Evolutionary conservation across 148 eudicot genomes (phyloP), one percentile per base, ranked within the genome.

Genomic region (Chenopodium suecicum): DNA sequence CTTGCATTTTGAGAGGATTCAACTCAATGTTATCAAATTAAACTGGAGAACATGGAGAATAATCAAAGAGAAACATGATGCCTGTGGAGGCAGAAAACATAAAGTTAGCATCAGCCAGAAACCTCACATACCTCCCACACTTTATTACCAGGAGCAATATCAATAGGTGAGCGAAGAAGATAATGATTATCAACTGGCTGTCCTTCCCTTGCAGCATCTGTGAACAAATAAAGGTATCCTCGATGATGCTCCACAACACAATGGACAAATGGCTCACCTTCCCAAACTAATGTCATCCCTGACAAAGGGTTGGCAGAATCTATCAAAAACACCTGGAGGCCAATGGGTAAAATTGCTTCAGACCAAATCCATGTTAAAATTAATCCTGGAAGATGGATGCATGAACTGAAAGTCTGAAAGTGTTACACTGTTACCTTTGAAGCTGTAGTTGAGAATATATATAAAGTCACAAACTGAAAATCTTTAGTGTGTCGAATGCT

Each of bases 161-260:
- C 80, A 65, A 93, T 87, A 73, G 98, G 89, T 83, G 93, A 82
- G 64, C 90, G 86, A 46, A 93, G 90, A 60, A 95, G 91, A 84
- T 95, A 92, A 84, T 92, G 98, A 79, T 82, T 83, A 88, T 93
- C 94, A 83, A 87, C 87, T 82, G 90, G 88, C 32, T 91, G 89
- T 19, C 94, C 97, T 32, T 85, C 88, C 82, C 80, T 88, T 34
- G 92, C 71, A 71, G 94, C 94, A 85, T 95, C 88, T 13, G 98
- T 92, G 78, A 95, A 93, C 52, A 93, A 85, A 84, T 91, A 95
- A 70, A 95, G 91, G 84, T 87, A 86, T 47, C 97, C 98, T 81
- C 77, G 91, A 83, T 95, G 98, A 86, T 95, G 98, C 90, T 95
- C 98, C 71, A 93, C 88, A 76, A 92, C 84, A 85, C 98, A 95